A percentile compares a stretch with the other conserved stretches of the same genome.
These are phyloP conservation scores for Pythium myriotylum DNA, from an alignment of 352 stramenopile species.

Conservation along the genomic window DNA sequence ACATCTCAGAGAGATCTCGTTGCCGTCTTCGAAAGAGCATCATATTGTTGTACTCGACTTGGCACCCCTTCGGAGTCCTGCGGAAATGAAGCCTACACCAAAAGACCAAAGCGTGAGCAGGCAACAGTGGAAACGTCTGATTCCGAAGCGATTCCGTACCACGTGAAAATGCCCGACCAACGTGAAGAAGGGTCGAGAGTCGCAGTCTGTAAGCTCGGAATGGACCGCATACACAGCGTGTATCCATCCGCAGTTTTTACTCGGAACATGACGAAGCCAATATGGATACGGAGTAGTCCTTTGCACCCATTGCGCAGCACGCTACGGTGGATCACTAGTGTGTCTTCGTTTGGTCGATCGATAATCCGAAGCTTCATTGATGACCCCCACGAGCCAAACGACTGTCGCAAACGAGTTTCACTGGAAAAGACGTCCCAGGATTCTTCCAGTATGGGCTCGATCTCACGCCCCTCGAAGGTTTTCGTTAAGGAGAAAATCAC, in stretches of 20 bases:
- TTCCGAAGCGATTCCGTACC: constrained; percentile 4
- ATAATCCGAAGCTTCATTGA: constrained; percentile 38
- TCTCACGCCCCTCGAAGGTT: constrained; percentile 42
- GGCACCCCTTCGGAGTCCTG: constrained; percentile 2
- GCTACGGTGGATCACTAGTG: constrained; percentile 48
- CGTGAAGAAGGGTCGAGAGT: constrained; percentile 4
- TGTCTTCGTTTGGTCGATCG: constrained; percentile 67
- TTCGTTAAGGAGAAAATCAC: constrained; percentile 74
- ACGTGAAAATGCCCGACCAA: constrained; percentile 28
- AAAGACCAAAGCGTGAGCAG: constrained; percentile 15
- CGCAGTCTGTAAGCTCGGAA: constrained; percentile 13
- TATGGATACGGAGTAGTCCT: constrained; percentile 39
- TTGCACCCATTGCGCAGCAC: constrained; percentile 42
- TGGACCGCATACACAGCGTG: constrained; percentile 61
- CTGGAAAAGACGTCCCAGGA: constrained; percentile 58
- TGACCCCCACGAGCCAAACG: constrained; percentile 11
- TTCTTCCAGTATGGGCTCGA: constrained; percentile 41
- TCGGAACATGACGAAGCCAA: constrained; percentile 66
- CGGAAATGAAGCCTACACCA: constrained; percentile 29
- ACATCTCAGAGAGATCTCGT: constrained; percentile 33
- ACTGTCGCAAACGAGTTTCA: constrained; percentile 14
- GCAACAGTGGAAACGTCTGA: constrained; percentile 32
- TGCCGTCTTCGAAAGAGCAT: constrained; percentile 41
- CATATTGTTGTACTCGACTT: constrained; percentile 29
- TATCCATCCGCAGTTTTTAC: constrained; percentile 60